Evolutionary conservation across 106 monocot genomes (phyloP), one percentile per base, ranked within the genome.

Genomic region (Amphibolis antarctica): DNA sequence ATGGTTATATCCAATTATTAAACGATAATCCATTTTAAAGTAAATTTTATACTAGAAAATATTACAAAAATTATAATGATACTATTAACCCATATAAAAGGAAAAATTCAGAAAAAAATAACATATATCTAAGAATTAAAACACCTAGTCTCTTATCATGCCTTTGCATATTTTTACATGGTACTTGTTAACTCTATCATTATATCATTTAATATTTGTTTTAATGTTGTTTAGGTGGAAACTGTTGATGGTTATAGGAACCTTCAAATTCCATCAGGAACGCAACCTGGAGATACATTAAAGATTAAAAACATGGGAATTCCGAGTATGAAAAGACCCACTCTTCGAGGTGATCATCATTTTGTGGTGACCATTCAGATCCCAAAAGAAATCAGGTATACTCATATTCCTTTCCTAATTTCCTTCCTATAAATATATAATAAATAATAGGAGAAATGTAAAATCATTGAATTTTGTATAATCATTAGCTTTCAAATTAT

Each of bases 331-430:
- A 87, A 82, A 49, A 86, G 63, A 67, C 96, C 84, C 70, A 69
- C 84, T 55, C 69, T 82, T 76, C 74, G 82, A 47, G 96, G 96
- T 55, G 96, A 98, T 73, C 96, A 98, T 75, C 66, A 80, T 73
- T 86, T 98, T 71, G 61, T 67, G 48, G 74, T 98, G 31, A 75
- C 61, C 12, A 77, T 98, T 58, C 57, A 78, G 74, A 89, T 90
- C 53, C 96, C 96, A 10, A 86, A 85, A 68, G 51, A 67, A 62
- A 87, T 87, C 76, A 98, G 90, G 96, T 90, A 61, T 1, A 13
- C 47, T 9, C 11, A 28, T 45, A 49, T 63, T 60, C n/a, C 19
- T 62, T 62, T 23, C 7, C 24, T 26, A 18, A 42, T 17, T 29
- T 10, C 4, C 11, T 42, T 44, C 43, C 14, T 11, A 13, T 22